A percentile compares a stretch with the other conserved stretches of the same genome.
Evolutionary conservation across 2,329 filamentous ascomycete species (phyloP).

Genomic region (Thermoascus crustaceus): DNA sequence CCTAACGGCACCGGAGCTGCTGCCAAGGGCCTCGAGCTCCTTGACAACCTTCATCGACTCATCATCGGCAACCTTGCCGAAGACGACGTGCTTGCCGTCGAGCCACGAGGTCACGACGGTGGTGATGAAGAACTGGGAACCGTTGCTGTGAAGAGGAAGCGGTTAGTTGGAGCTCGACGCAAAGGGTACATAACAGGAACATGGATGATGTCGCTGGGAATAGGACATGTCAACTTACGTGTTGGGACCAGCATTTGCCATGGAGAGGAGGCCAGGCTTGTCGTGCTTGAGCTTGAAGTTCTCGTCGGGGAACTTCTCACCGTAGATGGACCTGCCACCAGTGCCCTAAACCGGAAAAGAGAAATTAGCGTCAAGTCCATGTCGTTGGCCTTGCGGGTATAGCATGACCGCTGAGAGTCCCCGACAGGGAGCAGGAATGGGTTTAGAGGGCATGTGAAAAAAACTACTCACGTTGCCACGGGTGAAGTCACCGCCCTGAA

Average conservation of each 20-base stretch:
- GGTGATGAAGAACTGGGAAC: conserved; percentile 67
- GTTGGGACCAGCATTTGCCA: conserved; percentile 94
- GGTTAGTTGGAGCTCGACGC: too few relatives aligned
- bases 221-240: conserved; percentile 48
- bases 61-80: conserved; percentile 53
- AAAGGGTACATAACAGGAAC: too few relatives aligned
- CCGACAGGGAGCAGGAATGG: too few relatives aligned
- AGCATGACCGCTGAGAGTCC: too few relatives aligned
- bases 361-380: too few relatives aligned
- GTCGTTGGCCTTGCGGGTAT: too few relatives aligned
- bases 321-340: conserved; percentile 89
- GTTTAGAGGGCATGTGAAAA: background rate
- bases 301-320: conserved; percentile 89
- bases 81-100: conserved; percentile 63
- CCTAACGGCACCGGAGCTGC: conserved; percentile 44
- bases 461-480: conserved; percentile 66
- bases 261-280: conserved; percentile 73
- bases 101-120: conserved; percentile 59
- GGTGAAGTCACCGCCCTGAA: conserved; percentile 94
- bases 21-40: conserved; percentile 53
- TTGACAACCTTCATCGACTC: conserved; percentile 49
- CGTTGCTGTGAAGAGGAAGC: conserved; percentile 44
- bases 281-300: conserved; percentile 74
- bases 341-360: conserved; percentile 56
- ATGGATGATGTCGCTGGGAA: conserved; percentile 1